Evolutionary conservation across 139 green algal genomes (phyloP).

Genomic region (Tetraselmis chui): DNA sequence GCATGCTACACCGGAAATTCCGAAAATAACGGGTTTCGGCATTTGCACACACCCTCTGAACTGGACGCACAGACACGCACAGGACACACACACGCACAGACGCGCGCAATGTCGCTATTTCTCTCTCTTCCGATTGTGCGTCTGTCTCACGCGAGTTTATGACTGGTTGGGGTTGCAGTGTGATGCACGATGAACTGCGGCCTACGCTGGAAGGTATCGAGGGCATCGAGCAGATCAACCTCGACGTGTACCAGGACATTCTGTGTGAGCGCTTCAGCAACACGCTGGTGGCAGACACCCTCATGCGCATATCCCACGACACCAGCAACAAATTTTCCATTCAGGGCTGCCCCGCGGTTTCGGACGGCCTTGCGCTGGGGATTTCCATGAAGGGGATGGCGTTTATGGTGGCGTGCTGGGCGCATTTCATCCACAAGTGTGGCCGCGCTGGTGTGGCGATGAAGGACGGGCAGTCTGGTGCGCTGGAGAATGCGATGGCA

Average conservation of each 20-base stretch:
- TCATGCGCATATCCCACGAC: constrained; percentile 5
- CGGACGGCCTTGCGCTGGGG: constrained; percentile 2
- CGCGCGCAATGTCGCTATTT: no score
- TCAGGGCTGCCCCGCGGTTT: background rate
- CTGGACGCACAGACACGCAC: no score
- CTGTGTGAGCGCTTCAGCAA: background rate
- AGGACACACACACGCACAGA: no score
- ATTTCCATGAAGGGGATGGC: constrained; percentile 1
- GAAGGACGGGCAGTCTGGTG: background rate
- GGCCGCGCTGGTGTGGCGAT: background rate
- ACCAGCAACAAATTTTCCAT: constrained; percentile 5
- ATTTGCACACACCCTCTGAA: no score
- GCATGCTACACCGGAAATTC: no score
- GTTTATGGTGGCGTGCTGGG: constrained; percentile 1
- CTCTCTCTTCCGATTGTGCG: no score
- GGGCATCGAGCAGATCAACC: constrained; percentile 5
- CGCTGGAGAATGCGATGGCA: background rate
- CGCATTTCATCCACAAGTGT: background rate
- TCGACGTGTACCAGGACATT: constrained; percentile 2
- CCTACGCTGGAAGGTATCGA: constrained; percentile 1
- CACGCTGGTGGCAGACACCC: background rate
- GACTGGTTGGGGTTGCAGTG: no score
- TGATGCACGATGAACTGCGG: constrained; percentile 2
- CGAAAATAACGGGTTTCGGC: no score
- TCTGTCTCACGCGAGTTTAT: no score